Percentiles rank a stretch among this genome's conserved stretches.
phyloP scores from a whole-genome alignment of 257 asterid genomes.

The Coffea eugenioides region DNA sequence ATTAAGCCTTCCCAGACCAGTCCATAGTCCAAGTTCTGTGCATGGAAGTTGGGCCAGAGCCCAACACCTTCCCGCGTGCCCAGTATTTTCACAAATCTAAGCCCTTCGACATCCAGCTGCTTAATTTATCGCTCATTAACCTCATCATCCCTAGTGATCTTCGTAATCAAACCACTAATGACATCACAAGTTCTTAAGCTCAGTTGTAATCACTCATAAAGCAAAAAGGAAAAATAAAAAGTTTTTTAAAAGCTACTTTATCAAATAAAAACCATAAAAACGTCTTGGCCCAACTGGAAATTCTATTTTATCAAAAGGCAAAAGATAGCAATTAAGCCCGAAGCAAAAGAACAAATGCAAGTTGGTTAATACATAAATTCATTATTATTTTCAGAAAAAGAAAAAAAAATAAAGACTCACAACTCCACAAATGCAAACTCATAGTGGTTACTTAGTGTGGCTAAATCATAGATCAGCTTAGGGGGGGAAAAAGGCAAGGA shows the following conservation, averaged over 20 bases:
- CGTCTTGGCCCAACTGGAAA: background rate
- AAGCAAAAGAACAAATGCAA: background rate
- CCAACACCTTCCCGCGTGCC: no score
- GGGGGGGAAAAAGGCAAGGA: no score
- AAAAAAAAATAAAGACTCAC: no score
- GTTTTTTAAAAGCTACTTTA: background rate
- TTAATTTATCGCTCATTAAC: background rate
- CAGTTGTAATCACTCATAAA: background rate
- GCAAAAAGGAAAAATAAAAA: background rate
- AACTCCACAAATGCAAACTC: no score
- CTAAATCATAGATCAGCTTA: no score
- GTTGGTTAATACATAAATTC: background rate
- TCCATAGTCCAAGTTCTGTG: no score
- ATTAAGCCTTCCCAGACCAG: no score
- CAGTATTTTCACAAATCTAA: no score
- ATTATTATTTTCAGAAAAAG: no score
- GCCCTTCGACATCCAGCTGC: background rate
- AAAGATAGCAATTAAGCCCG: no score
- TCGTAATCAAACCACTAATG: conserved; percentile 8
- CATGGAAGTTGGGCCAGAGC: no score
- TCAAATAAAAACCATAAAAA: background rate
- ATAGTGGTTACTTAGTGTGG: background rate
- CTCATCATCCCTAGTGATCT: background rate
- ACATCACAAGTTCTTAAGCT: background rate
- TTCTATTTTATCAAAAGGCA: background rate